A percentile compares a stretch with the other conserved stretches of the same genome.
Conservation (phyloP, 2,329 filamentous ascomycete genomes). For the Lachnellula arida region DNA sequence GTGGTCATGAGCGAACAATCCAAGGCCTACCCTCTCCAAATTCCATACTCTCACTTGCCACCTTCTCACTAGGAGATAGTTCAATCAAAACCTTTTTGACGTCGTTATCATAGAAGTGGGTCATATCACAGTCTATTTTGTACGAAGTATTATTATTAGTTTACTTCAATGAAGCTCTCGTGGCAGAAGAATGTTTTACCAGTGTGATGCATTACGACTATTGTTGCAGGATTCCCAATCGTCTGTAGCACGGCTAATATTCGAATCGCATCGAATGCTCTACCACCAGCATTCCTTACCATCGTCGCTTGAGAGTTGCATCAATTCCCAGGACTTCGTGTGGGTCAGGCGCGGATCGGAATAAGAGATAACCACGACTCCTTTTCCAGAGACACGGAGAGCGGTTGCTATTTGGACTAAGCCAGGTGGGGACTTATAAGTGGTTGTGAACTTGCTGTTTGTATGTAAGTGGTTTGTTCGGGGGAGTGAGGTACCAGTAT, state of each 20-base stretch:
- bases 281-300: slow-evolving; percentile 21
- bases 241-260: slow-evolving; percentile 18
- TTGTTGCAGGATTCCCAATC: slow-evolving; percentile 15
- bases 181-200: slow-evolving; percentile 2
- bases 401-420: slow-evolving; percentile 15
- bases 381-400: slow-evolving; percentile 10
- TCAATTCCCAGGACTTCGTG: slow-evolving; percentile 15
- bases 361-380: slow-evolving; percentile 20
- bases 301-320: slow-evolving; percentile 15
- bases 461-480: background rate
- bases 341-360: slow-evolving; percentile 21
- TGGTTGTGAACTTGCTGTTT: slow-evolving; percentile 11
- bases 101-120: slow-evolving; percentile 16
- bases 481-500: background rate
- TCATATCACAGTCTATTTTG: slow-evolving; percentile 19
- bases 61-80: slow-evolving; percentile 12
- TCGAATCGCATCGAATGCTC: slow-evolving; percentile 20
- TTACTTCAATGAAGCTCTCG: background rate
- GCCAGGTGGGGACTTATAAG: slow-evolving; percentile 13
- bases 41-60: slow-evolving; percentile 10
- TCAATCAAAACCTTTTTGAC: slow-evolving; percentile 16
- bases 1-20: background rate
- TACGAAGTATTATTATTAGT: too few relatives aligned
- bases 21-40: slow-evolving; percentile 17
- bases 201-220: slow-evolving; percentile 24